Evolutionary conservation across 176 grass and related monocot genomes (phyloP).

Genomic region (Zizania latifolia): DNA sequence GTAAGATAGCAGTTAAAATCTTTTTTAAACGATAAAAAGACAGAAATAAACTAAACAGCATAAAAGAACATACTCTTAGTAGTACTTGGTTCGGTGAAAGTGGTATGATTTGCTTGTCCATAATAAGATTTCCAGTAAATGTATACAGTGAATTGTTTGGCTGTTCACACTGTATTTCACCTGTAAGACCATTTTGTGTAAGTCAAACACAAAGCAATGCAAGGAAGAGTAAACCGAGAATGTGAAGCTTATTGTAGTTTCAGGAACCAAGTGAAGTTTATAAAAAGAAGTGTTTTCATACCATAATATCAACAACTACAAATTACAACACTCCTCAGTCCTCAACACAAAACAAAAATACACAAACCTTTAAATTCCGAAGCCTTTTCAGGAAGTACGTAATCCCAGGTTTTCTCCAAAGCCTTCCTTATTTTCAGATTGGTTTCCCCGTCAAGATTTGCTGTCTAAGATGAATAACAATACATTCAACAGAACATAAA

Average conservation of each 20-base stretch:
- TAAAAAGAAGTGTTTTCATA: not conserved
- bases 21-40: not conserved
- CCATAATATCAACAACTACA: constrained; percentile 13
- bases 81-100: constrained; percentile 93
- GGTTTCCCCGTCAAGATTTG: constrained; percentile 99
- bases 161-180: constrained; percentile 95
- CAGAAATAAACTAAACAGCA: constrained; percentile 6
- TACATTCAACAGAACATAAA: constrained; percentile 7
- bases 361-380: constrained; percentile 84
- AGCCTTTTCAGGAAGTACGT: constrained; percentile 61
- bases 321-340: not conserved
- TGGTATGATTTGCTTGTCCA: constrained; percentile 77
- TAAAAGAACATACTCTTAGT: too few relatives aligned
- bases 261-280: not conserved
- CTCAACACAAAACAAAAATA: constrained; percentile 10
- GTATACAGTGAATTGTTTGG: constrained; percentile 99
- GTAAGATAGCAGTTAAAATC: not conserved
- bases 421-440: constrained; percentile 99
- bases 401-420: constrained; percentile 97
- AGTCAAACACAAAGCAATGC: not conserved
- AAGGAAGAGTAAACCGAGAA: constrained; percentile 11
- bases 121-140: constrained; percentile 89
- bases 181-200: constrained; percentile 35
- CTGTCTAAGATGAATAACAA: constrained; percentile 59
- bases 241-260: constrained; percentile 1